phyloP scores from a whole-genome alignment of 176 grass and related monocot species.

The Raddia distichophylla region DNA sequence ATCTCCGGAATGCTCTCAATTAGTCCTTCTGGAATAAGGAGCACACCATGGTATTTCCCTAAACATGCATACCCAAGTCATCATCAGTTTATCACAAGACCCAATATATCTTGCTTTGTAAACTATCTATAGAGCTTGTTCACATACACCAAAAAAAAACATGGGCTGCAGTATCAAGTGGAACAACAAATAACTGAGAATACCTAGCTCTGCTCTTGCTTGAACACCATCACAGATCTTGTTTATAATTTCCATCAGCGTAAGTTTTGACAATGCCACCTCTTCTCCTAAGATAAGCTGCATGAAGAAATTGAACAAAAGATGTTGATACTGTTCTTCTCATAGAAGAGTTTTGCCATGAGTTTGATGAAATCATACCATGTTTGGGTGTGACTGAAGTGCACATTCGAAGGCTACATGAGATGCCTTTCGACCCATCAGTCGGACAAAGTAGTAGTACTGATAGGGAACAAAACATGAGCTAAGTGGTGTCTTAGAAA shows the following conservation, averaged over 20 bases:
- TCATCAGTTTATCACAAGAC: neutral
- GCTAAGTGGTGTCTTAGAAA: neutral
- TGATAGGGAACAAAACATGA: slow-evolving; percentile 34
- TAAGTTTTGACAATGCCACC: slow-evolving; percentile 78
- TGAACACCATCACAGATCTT: slow-evolving; percentile 81
- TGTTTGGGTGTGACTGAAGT: slow-evolving; percentile 82
- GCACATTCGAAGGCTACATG: slow-evolving; percentile 80
- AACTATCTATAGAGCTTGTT: neutral
- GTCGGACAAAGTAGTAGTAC: slow-evolving; percentile 81
- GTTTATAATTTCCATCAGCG: slow-evolving; percentile 64
- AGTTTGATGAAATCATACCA: slow-evolving; percentile 50
- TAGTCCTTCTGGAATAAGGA: slow-evolving; percentile 76
- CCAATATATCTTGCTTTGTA: neutral
- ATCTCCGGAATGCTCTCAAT: slow-evolving; percentile 80
- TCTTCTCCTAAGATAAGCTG: slow-evolving; percentile 83
- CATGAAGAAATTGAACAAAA: neutral
- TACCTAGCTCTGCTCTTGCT: slow-evolving; percentile 74
- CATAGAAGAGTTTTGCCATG: neutral
- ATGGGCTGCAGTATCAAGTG: neutral
- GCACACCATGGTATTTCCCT: slow-evolving; percentile 76
- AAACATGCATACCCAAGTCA: slow-evolving; percentile 26
- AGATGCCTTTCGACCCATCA: slow-evolving; percentile 76
- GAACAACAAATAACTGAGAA: slow-evolving; percentile 11
- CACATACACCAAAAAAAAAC: neutral
- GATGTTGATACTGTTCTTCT: neutral